Evolutionary conservation across 164 flowering plant genomes (phyloP), one percentile per base, ranked within the genome.

Genomic region (Warburgia ugandensis): DNA sequence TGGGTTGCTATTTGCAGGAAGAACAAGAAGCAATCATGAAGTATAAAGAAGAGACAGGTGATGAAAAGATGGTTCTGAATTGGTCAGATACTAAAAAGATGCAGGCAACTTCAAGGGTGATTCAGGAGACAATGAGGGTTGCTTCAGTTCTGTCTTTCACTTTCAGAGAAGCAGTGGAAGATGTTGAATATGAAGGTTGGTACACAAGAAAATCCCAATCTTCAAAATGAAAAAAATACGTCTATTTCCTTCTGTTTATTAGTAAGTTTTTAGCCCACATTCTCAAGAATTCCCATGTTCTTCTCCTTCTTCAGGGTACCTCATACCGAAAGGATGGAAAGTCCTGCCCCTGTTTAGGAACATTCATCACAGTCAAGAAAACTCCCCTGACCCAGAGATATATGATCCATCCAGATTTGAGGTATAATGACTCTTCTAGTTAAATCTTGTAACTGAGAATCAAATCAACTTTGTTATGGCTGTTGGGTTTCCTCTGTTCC

Each of bases 311-410:
- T 58, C 91, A 90, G 97, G 96, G 2, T 88, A 83, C 59, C 72
- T 83, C 1, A 88, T 92, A 26, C 99, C 99, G 17, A 92, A 92
- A 72, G 99, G 99, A 17, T 92, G 98, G 98, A 92, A 92, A 69
- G 98, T 92, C 7, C 56, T 92, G 14, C 98, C 98, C 42, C 80
- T 92, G 32, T 92, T 92, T 52, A 78, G 96, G 68, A 83, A 85
- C 65, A 87, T 92, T 60, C 98, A 92, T 59, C 96, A 92, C 70
- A 85, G 70, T 70, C 88, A 96, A 37, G 90, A 81, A 3, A 68
- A 64, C 58, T 87, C 81, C 44, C 68, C 80, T 10, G 86, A 91
- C 42, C 98, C 98, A 29, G 88, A 83, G 58, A 86, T 80, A 52
- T 91, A 86, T 60, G 94, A 91, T 64, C 97, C 97, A 1, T 81